phyloP scores from a whole-genome alignment of 257 asterid genomes.

The Solanum pinnatisectum region DNA sequence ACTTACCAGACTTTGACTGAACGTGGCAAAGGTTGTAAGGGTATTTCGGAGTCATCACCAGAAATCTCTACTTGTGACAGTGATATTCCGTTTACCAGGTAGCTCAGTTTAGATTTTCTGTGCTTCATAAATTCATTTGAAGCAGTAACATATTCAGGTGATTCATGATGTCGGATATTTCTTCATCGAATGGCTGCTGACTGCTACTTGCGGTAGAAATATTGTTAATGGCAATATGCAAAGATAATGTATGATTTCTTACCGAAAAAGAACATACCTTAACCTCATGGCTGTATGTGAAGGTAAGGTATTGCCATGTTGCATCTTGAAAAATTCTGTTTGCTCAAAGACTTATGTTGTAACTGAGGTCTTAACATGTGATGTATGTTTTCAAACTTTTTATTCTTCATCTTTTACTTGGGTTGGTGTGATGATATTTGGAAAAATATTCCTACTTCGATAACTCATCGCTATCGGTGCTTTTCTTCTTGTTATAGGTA shows the following conservation, averaged over 20 bases:
- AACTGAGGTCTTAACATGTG: neutral
- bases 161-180: neutral
- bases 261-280: neutral
- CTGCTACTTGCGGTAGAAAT: neutral
- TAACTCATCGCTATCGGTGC: neutral
- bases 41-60: constrained; percentile 50
- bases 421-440: neutral
- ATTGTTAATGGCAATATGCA: neutral
- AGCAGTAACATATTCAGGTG: neutral
- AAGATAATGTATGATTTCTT: neutral
- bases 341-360: neutral
- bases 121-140: neutral
- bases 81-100: constrained; percentile 49
- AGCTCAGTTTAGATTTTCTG: constrained; percentile 2
- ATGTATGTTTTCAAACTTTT: neutral
- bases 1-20: constrained; percentile 31
- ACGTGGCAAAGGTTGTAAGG: constrained; percentile 15
- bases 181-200: neutral
- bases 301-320: neutral
- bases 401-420: neutral
- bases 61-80: constrained; percentile 52
- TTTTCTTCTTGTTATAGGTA: constrained; percentile 25
- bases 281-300: neutral
- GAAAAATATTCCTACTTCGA: neutral
- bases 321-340: neutral